phyloP scores from a whole-genome alignment of 2,329 filamentous ascomycete genomes.

The Ceratocystis papillata region DNA sequence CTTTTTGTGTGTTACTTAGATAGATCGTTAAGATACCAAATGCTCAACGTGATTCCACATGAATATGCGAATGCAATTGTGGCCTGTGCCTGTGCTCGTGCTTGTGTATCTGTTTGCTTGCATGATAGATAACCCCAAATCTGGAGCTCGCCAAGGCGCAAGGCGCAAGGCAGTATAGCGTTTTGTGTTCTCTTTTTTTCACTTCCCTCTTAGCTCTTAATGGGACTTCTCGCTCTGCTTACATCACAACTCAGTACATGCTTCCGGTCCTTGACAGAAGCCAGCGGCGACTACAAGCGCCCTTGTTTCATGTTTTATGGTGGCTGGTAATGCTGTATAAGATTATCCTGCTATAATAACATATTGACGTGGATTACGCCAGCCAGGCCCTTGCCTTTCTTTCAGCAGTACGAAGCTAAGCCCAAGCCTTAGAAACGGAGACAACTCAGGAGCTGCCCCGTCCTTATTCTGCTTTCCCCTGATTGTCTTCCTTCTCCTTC shows the following conservation, averaged over 20 bases:
- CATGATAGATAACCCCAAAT: too few species aligned
- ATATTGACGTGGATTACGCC: neutral
- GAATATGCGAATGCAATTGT: neutral
- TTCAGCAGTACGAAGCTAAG: too few species aligned
- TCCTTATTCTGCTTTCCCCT: too few species aligned
- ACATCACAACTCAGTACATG: neutral
- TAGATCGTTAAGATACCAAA: neutral
- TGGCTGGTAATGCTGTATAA: constrained; percentile 1
- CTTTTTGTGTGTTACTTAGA: neutral
- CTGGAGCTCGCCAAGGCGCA: neutral
- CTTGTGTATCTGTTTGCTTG: too few species aligned
- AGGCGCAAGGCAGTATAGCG: neutral
- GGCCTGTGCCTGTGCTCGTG: too few species aligned
- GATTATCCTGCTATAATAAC: neutral
- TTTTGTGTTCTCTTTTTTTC: neutral
- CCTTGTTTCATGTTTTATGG: neutral
- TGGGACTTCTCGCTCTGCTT: neutral
- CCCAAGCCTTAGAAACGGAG: too few species aligned
- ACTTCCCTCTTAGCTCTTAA: neutral
- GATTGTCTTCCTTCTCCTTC: too few species aligned
- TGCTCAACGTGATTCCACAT: neutral
- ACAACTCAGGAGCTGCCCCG: too few species aligned
- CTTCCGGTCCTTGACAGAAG: neutral
- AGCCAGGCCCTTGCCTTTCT: too few species aligned
- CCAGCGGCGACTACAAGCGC: neutral